Base-by-base conservation (phyloP, 768 basidiomycete species). In the Russula earlei region DNA sequence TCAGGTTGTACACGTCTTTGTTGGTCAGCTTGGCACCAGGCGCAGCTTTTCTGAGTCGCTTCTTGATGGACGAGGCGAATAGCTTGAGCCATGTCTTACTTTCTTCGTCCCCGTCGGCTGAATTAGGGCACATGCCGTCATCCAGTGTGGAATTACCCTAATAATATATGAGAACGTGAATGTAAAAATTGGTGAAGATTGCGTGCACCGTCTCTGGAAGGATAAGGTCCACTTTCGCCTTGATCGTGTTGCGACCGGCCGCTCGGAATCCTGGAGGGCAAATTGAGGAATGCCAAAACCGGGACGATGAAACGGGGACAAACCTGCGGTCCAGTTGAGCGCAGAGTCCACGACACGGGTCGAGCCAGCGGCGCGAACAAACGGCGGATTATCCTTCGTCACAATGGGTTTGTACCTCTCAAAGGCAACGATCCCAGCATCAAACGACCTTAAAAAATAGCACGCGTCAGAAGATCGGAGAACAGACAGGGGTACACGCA, bases 251-350 rank as follows among this genome's bases (percentile, higher is more conserved):
- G 31, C 70, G 53, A 58, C 78, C 83, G 3, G 83, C 83, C 19
- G 66, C 51, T 3, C 79, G 72, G 64, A 90, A 85, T 2, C 86
- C 87, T 87, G 49, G 2, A 27, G 14, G 20, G n/a, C n/a, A n/a
- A n/a, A n/a, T n/a, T n/a, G n/a, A n/a, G n/a, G 36, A 25, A 20
- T 10, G 22, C 8, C 24, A 15, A 5, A 31, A 43, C 12, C 22
- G 42, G 37, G 4, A 34, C 11, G n/a, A 19, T 6, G 6, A 11
- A 17, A 49, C 52, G 48, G 19, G 14, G 57, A 36, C 47, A 55
- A 59, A 82, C 87, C 88, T 56, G 72, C 70, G 2, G 75, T 74
- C 87, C 89, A 91, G 63, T 87, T 87, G 6, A 65, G 71, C 1
- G 87, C 87, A 19, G 84, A 82, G 17, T 77, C 67, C 3, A 88